Evolutionary conservation across 331 rosid species (phyloP).

Genomic region (Pyrus hybrid): DNA sequence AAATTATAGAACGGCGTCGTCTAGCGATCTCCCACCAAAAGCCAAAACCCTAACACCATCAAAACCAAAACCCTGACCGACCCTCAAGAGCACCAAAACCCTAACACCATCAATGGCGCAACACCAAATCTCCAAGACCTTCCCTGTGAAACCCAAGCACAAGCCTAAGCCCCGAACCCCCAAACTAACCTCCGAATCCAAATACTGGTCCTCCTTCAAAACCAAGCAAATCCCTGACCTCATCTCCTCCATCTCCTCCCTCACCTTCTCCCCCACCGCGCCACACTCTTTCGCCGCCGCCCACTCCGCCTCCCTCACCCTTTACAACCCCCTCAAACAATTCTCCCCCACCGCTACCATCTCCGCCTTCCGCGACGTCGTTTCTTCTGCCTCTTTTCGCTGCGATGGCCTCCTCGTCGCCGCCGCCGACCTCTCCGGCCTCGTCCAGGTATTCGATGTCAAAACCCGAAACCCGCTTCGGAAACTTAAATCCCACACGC

Average conservation of each 20-base stretch:
- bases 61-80: neutral
- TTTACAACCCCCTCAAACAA: constrained; percentile 44
- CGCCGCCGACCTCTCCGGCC: constrained; percentile 78
- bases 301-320: constrained; percentile 54
- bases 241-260: constrained; percentile 48
- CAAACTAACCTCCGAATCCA: constrained; percentile 55
- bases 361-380: constrained; percentile 58
- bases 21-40: neutral
- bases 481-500: constrained; percentile 56
- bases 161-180: constrained; percentile 58
- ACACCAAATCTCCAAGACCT: constrained; percentile 23
- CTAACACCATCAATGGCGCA: constrained; percentile 47
- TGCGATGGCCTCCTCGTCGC: constrained; percentile 73
- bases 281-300: constrained; percentile 59
- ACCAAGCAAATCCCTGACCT: constrained; percentile 47
- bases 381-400: constrained; percentile 62
- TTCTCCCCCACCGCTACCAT: constrained; percentile 40
- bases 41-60: constrained; percentile 11
- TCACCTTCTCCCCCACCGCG: constrained; percentile 53
- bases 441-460: constrained; percentile 62
- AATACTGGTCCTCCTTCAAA: constrained; percentile 87
- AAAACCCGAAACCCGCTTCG: constrained; percentile 56
- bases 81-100: neutral
- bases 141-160: constrained; percentile 60
- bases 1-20: neutral